These are phyloP conservation scores for Saksenaea vasiformis DNA, from an alignment of 371 early-diverging fungal species.

Conservation along the genomic window DNA sequence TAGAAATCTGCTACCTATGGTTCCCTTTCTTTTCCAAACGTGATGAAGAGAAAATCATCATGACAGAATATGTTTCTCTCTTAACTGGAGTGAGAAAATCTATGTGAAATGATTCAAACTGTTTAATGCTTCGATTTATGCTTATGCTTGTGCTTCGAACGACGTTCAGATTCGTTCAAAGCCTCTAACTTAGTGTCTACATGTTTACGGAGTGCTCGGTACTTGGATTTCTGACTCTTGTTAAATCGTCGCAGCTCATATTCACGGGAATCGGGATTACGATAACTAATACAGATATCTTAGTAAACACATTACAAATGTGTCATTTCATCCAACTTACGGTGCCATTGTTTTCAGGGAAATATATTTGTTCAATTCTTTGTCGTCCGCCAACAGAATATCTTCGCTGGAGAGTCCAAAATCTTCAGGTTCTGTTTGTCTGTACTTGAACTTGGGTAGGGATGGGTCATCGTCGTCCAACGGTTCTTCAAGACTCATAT, in stretches of 20 bases:
- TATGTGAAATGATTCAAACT: too few species aligned
- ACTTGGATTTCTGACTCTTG: background rate
- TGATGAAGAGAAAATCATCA: too few species aligned
- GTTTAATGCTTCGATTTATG: too few species aligned
- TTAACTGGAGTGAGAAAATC: too few species aligned
- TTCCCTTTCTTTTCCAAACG: too few species aligned
- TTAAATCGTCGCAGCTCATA: constrained; percentile 9
- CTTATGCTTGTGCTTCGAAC: too few species aligned
- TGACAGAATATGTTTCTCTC: too few species aligned
- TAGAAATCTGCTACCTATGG: too few species aligned
- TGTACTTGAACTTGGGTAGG: constrained; percentile 91
- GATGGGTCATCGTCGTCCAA: constrained; percentile 79
- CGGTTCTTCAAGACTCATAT: constrained; percentile 94
- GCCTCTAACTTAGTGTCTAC: background rate
- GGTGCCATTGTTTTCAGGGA: constrained; percentile 90
- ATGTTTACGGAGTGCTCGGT: constrained; percentile 10
- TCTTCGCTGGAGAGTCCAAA: constrained; percentile 84
- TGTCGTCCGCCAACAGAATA: constrained; percentile 89
- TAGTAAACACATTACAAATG: background rate
- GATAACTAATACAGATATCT: constrained; percentile 11
- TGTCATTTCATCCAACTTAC: constrained; percentile 43
- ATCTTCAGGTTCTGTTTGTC: constrained; percentile 68
- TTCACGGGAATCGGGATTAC: background rate
- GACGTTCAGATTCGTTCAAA: background rate
- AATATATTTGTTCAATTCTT: constrained; percentile 81